phyloP scores from a whole-genome alignment of 1,284 basidiomycete genomes.

The Porodaedalea pini region DNA sequence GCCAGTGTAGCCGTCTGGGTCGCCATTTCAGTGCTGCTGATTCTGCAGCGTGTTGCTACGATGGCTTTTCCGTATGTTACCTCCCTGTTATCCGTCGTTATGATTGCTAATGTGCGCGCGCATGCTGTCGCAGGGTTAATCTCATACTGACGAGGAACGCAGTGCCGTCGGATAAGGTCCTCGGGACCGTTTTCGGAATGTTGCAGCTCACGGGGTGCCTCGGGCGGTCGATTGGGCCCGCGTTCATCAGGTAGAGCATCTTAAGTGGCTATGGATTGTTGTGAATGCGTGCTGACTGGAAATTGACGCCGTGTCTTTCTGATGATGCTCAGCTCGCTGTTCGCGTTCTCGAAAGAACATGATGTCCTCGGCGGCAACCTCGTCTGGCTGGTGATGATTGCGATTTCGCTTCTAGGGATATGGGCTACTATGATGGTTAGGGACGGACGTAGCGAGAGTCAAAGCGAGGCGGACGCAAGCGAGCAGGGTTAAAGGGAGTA shows the following conservation, averaged over 20 bases:
- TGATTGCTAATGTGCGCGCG: neutral
- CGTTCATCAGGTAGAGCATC: constrained; percentile 20
- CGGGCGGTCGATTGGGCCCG: constrained; percentile 20
- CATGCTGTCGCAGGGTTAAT: constrained; percentile 18
- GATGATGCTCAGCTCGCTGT: constrained; percentile 7
- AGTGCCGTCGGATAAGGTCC: constrained; percentile 19
- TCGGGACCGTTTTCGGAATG: constrained; percentile 23
- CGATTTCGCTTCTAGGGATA: constrained; percentile 1
- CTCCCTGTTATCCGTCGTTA: neutral
- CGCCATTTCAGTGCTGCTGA: constrained; percentile 31
- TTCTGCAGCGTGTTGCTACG: constrained; percentile 30
- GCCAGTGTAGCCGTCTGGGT: constrained; percentile 30
- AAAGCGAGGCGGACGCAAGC: neutral
- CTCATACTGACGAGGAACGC: constrained; percentile 22
- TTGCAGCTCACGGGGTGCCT: constrained; percentile 22
- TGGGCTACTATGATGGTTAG: neutral
- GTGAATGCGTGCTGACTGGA: neutral
- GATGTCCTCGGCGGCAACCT: constrained; percentile 14
- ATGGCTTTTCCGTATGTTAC: constrained; percentile 34
- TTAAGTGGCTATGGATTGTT: neutral
- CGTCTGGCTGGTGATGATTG: constrained; percentile 18
- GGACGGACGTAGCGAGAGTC: neutral
- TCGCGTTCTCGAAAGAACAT: constrained; percentile 16
- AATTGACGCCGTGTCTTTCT: neutral
- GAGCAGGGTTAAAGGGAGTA: neutral